Evolutionary conservation across 1,284 basidiomycete species (phyloP), one percentile per base, ranked within the genome.

Genomic region (Cryptococcus sp.): DNA sequence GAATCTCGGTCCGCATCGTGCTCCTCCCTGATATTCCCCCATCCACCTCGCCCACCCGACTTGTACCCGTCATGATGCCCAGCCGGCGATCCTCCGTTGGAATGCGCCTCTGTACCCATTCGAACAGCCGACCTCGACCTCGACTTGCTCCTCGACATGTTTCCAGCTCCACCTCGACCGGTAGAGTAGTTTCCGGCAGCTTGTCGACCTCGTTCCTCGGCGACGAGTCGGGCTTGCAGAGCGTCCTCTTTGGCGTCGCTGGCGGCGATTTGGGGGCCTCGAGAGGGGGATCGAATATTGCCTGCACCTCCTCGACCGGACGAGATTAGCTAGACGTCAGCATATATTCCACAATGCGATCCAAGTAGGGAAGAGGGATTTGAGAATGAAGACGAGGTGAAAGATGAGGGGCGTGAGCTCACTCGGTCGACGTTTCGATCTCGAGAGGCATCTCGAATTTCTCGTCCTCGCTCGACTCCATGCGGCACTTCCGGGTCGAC

Each of bases 281-380:
- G 68, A 1, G 65, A 67, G 5, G 62, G 65, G 4, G 58, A 54
- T 21, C 71, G 62, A 43, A 71, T 67, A 60, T 74, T 74, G 25
- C 71, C 72, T n/a, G 64, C 60, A 33, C 72, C 72, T 18, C 72
- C 72, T 45, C 72, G 69, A 37, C 72, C 72, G 10, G 70, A 62
- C 56, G 68, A 69, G 19, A 58, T 66, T n/a, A 66, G 28, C 28
- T 31, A 14, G 14, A 31, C 28, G 14, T 31, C 9, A 31, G 28
- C 28, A 31, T n/a, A n/a, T n/a, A n/a, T n/a, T n/a, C n/a, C n/a
- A n/a, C n/a, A n/a, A n/a, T n/a, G n/a, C n/a, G n/a, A n/a, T 54
- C 69, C 69, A 33, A 12, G 21, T 6, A 23, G 4, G 24, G 37
- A 35, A 16, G n/a, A 38, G 43, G 2, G 10, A 4, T n/a, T 25